phyloP scores from a whole-genome alignment of 225 moss, liverwort and hornwort genomes.

The Thuidium tamariscinum region DNA sequence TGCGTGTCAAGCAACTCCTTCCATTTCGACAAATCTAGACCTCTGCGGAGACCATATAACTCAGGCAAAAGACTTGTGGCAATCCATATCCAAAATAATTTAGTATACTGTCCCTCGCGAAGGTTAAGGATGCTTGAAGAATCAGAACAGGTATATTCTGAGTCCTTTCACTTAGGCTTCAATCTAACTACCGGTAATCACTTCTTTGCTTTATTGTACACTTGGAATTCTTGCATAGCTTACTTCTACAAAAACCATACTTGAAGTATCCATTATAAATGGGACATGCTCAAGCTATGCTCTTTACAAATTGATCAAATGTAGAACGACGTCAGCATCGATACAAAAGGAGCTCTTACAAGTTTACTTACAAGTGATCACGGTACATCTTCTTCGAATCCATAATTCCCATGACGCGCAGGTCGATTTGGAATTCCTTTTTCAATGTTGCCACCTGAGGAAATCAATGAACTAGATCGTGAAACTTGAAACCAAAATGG shows the following conservation, averaged over 20 bases:
- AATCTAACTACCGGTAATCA: neutral
- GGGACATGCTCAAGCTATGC: neutral
- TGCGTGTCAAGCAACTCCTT: conserved; percentile 43
- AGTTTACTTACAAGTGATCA: conserved; percentile 67
- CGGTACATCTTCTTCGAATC: conserved; percentile 69
- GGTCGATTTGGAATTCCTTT: conserved; percentile 73
- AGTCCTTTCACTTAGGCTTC: neutral
- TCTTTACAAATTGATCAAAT: neutral
- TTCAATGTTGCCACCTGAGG: conserved; percentile 56
- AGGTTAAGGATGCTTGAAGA: neutral
- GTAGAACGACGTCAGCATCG: neutral
- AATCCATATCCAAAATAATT: neutral
- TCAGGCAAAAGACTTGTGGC: neutral
- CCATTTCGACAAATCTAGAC: conserved; percentile 78
- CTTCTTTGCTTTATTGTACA: neutral
- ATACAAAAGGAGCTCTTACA: neutral
- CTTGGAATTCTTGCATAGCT: neutral
- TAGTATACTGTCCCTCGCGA: neutral
- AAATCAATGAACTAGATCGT: neutral
- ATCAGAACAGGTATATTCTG: neutral
- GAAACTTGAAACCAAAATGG: neutral
- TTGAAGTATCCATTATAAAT: neutral
- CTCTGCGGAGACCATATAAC: conserved; percentile 34
- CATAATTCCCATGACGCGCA: conserved; percentile 84
- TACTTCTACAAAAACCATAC: neutral